Base-by-base conservation (phyloP, 2,329 filamentous ascomycete genomes). In the Apiospora pterosperma region DNA sequence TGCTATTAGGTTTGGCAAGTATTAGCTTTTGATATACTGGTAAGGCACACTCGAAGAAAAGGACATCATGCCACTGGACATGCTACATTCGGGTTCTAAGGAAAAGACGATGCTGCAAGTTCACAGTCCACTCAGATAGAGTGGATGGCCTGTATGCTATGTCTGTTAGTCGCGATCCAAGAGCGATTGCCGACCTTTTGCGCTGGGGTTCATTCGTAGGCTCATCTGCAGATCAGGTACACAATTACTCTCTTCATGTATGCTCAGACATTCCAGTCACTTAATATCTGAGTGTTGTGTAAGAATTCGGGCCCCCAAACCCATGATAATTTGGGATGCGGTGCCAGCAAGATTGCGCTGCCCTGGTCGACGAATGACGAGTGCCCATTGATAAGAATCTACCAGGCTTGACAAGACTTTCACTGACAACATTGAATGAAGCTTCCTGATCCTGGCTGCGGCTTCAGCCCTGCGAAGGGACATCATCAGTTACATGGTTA, bases 141-240 rank as follows among this genome's bases (percentile, higher is more conserved):
- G 19, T 19, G n/a, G 21, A 55, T 55, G 48, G 48, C 28, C n/a
- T 55, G 28, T 28, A 16, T 55, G 28, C 48, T 55, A 55, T 34
- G 48, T 34, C 28, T n/a, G 25, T 55, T 55, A 55, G 48, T 55
- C 28, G 28, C 48, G 25, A n/a, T 34, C 28, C 34, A 55, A 34
- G 28, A 31, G 48, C 25, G 48, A 55, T 55, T 55, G 48, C 48
- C 48, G 28, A 8, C 28, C 48, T 55, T 34, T 11, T 12, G 28
- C 34, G 28, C 25, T 28, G 48, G 48, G 48, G 48, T 55, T 48
- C 42, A 48, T 14, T 48, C 48, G n/a, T 55, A 55, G 34, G 48
- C 48, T 55, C 48, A n/a, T 25, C 48, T 25, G 48, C 48, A 55
- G 48, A 55, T 55, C 48, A 55, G 48, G 48, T 55, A 55, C 48